A percentile compares a stretch with the other conserved stretches of the same genome.
Conservation (phyloP, 129 eudicot genomes). For the Pittosporum tobira region DNA sequence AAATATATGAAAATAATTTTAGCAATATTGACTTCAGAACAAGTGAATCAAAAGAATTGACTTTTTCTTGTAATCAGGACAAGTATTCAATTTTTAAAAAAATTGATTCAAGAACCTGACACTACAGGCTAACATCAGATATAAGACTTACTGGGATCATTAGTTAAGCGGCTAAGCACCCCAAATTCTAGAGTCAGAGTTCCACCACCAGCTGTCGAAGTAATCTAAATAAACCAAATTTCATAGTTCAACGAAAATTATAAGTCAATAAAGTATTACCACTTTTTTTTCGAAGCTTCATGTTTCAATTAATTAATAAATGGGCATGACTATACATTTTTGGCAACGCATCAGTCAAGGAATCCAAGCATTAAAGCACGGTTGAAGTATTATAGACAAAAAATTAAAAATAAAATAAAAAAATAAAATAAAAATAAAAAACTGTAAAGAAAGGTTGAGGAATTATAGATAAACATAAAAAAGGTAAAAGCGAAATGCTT, state of each 20-base stretch:
- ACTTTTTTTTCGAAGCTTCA: neutral
- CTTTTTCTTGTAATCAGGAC: neutral
- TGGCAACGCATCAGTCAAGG: neutral
- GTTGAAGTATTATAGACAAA: neutral
- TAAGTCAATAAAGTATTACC: neutral
- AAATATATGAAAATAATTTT: neutral
- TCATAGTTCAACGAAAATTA: constrained; percentile 4
- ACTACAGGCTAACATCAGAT: constrained; percentile 1
- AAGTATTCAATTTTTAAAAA: neutral
- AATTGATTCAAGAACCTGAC: neutral
- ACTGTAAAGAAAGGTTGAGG: constrained; percentile 28
- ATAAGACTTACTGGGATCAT: constrained; percentile 72
- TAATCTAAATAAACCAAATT: constrained; percentile 49
- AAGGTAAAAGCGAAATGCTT: too few relatives aligned
- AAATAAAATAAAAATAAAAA: constrained; percentile 11
- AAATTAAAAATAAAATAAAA: too few relatives aligned
- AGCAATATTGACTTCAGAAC: neutral
- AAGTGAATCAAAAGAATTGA: neutral
- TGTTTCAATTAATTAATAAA: neutral
- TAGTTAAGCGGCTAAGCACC: constrained; percentile 85
- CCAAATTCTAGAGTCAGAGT: constrained; percentile 94
- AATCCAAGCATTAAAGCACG: neutral
- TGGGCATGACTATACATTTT: neutral
- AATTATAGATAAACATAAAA: too few relatives aligned
- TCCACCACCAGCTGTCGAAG: constrained; percentile 99